These are phyloP conservation scores for Parathielavia hyrcaniae DNA, from an alignment of 495 filamentous ascomycete species.

Conservation along the genomic window DNA sequence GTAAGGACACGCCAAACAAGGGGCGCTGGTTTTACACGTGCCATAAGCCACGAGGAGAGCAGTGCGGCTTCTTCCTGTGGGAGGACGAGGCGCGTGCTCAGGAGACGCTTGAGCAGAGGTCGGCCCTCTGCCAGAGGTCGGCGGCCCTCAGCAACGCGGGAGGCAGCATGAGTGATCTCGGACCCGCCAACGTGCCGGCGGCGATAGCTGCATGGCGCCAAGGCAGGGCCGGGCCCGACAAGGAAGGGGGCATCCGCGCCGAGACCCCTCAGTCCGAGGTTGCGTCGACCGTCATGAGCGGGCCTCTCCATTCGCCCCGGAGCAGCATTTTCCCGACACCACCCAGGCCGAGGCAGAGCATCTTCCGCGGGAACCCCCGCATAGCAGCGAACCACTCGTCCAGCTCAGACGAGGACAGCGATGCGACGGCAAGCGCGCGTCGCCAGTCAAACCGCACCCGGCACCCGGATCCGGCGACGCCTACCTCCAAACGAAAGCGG, in stretches of 20 bases:
- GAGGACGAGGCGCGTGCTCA: slow-evolving; percentile 53
- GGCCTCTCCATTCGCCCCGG: neutral
- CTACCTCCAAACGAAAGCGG: slow-evolving; percentile 8
- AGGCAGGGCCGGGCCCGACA: neutral
- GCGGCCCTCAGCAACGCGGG: neutral
- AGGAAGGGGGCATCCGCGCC: neutral
- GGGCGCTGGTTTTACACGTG: slow-evolving; percentile 67
- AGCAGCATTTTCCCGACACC: slow-evolving; percentile 9
- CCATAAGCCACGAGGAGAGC: slow-evolving; percentile 42
- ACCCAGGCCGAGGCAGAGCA: neutral
- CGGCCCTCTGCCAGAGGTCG: too few relatives aligned
- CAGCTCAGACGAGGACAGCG: slow-evolving; percentile 2
- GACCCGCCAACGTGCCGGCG: neutral
- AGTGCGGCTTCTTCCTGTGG: slow-evolving; percentile 70
- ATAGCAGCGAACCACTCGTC: neutral
- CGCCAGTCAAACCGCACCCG: too few relatives aligned
- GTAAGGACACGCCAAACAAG: slow-evolving; percentile 60
- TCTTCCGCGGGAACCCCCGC: slow-evolving; percentile 8
- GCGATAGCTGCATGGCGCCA: neutral
- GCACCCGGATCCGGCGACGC: neutral
- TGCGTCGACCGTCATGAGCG: neutral
- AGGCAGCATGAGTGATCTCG: neutral
- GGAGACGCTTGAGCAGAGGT: slow-evolving; percentile 34
- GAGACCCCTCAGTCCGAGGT: neutral
- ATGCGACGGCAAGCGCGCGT: neutral